Evolutionary conservation across 2,329 filamentous ascomycete genomes (phyloP).

Genomic region (Pyrenochaeta sp.): DNA sequence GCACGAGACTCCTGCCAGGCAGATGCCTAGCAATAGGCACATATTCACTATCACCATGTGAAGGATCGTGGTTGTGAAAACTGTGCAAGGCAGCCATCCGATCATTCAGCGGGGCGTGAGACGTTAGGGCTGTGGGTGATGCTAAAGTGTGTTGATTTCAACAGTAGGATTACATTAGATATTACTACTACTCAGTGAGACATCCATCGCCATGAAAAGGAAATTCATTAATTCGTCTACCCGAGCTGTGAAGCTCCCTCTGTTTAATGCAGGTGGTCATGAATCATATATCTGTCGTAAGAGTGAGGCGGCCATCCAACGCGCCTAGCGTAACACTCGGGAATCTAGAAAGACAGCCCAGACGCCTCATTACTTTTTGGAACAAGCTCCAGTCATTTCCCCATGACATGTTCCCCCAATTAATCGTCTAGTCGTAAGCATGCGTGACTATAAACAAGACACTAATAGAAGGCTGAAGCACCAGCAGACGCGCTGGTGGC

Average conservation of each 20-base stretch:
- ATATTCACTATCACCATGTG: too few relatives aligned
- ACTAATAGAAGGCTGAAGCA: constrained; percentile 23
- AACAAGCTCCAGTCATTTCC: constrained; percentile 28
- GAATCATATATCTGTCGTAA: constrained; percentile 45
- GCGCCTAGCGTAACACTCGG: constrained; percentile 46
- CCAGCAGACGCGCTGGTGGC: constrained; percentile 41
- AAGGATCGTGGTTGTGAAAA: too few relatives aligned
- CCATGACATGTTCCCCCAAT: constrained; percentile 33
- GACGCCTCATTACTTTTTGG: constrained; percentile 36
- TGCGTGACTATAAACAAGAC: constrained; percentile 22
- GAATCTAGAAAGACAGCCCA: constrained; percentile 37
- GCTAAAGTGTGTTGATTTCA: constrained; percentile 6
- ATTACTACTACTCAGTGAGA: constrained; percentile 1
- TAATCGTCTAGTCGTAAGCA: constrained; percentile 42
- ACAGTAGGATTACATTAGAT: constrained; percentile 7
- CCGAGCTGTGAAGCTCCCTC: constrained; percentile 17
- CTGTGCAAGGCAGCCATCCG: too few relatives aligned
- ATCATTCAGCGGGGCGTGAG: too few relatives aligned
- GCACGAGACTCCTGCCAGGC: too few relatives aligned
- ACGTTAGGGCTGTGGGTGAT: too few relatives aligned
- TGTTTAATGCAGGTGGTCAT: constrained; percentile 29
- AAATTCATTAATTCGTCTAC: constrained; percentile 18
- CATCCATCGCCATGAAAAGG: constrained; percentile 1
- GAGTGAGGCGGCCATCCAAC: constrained; percentile 43
- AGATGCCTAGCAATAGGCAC: too few relatives aligned